These are phyloP conservation scores for Cryphonectria carpinicola DNA, from an alignment of 2,329 filamentous ascomycete species.

Conservation along the genomic window DNA sequence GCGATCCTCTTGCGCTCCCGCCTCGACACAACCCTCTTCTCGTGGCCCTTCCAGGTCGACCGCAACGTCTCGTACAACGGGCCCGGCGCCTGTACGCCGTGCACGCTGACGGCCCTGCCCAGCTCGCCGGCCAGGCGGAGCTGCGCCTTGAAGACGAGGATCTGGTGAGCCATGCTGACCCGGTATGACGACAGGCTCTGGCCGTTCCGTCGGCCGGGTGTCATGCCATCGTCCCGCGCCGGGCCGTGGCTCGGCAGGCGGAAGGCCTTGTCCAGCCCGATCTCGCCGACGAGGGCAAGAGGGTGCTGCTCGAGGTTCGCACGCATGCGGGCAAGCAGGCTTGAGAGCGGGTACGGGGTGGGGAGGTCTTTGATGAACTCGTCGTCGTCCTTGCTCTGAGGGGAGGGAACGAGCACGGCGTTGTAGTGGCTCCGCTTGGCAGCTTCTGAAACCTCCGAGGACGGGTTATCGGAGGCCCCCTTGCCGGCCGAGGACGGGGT, in stretches of 20 bases:
- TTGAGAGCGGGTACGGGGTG: slow-evolving; percentile 61
- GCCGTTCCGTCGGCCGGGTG: slow-evolving; percentile 72
- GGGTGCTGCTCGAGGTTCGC: slow-evolving; percentile 60
- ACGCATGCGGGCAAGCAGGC: slow-evolving; percentile 61
- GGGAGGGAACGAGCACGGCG: slow-evolving; percentile 62
- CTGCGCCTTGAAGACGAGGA: slow-evolving; percentile 66
- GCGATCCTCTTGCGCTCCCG: slow-evolving; percentile 59
- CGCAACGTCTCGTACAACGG: slow-evolving; percentile 67
- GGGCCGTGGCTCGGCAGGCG: slow-evolving; percentile 61
- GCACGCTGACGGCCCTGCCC: slow-evolving; percentile 67
- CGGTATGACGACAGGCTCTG: slow-evolving; percentile 68
- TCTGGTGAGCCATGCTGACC: slow-evolving; percentile 72
- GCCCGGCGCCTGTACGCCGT: slow-evolving; percentile 78
- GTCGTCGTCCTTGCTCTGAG: slow-evolving; percentile 45
- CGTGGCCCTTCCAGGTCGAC: slow-evolving; percentile 71
- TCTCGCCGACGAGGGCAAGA: slow-evolving; percentile 72
- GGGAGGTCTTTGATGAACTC: slow-evolving; percentile 57
- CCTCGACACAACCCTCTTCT: slow-evolving; percentile 63
- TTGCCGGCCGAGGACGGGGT: slow-evolving; percentile 30
- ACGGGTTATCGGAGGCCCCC: slow-evolving; percentile 39
- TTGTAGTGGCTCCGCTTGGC: slow-evolving; percentile 65
- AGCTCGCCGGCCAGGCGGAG: slow-evolving; percentile 72
- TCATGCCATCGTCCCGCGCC: slow-evolving; percentile 58
- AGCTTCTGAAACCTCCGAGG: slow-evolving; percentile 31
- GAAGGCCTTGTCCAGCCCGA: slow-evolving; percentile 78